phyloP scores from a whole-genome alignment of 352 stramenopile genomes.

The Pythium vanterpoolii region DNA sequence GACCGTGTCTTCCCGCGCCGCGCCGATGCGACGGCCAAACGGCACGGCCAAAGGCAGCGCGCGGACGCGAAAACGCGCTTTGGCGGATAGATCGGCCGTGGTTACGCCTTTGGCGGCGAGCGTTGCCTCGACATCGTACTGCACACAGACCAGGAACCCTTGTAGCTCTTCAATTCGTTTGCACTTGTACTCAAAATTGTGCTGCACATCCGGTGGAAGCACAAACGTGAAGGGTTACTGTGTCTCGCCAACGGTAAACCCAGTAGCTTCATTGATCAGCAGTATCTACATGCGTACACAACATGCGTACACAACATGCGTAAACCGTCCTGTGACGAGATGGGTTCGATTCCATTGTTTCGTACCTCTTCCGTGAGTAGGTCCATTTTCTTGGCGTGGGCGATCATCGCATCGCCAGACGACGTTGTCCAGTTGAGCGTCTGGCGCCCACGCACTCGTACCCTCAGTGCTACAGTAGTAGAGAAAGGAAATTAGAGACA shows the following conservation, averaged over 20 bases:
- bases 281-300: neutral
- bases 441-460: neutral
- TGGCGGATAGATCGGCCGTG: neutral
- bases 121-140: constrained; percentile 5
- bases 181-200: constrained; percentile 5
- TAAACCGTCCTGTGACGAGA: too few species aligned
- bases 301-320: too few species aligned
- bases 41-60: constrained; percentile 10
- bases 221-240: constrained; percentile 9
- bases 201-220: constrained; percentile 5
- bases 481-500: neutral
- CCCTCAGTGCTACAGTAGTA: neutral
- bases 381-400: neutral
- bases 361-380: constrained; percentile 3
- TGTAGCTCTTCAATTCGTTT: constrained; percentile 4
- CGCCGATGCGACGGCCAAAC: neutral
- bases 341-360: too few species aligned
- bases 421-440: constrained; percentile 6
- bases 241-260: constrained; percentile 1
- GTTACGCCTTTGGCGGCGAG: neutral
- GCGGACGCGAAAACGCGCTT: neutral
- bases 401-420: constrained; percentile 1
- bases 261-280: neutral
- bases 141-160: constrained; percentile 2
- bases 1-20: neutral